Conservation (phyloP, 371 early-diverging fungal species). For the Conidiobolus incongruus region DNA sequence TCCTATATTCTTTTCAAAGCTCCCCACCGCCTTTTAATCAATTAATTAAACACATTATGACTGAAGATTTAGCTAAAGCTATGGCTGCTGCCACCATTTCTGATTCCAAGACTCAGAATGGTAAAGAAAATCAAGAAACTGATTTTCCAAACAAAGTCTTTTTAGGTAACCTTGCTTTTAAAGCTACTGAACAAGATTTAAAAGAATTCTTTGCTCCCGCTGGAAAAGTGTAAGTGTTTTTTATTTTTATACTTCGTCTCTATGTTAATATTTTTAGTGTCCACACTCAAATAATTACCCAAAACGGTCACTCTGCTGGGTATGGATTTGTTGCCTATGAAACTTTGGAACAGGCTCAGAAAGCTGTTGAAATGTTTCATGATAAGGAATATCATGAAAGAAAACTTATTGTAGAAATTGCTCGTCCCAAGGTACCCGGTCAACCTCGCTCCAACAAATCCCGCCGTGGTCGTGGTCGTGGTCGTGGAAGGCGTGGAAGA, state of each 20-base stretch:
- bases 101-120: too few species aligned
- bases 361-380: conserved; percentile 44
- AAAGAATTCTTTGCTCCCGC: conserved; percentile 41
- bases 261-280: conserved; percentile 11
- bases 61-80: too few species aligned
- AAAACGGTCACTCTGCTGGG: conserved; percentile 53
- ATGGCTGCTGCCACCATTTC: too few species aligned
- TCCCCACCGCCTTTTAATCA: too few species aligned
- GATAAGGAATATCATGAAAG: conserved; percentile 54
- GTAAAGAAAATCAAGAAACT: too few species aligned
- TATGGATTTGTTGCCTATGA: conserved; percentile 83
- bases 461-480: conserved; percentile 6
- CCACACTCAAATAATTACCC: conserved; percentile 50
- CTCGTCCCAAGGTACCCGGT: conserved; percentile 28
- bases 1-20: too few species aligned
- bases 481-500: conserved; percentile 8
- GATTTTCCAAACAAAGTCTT: conserved; percentile 55
- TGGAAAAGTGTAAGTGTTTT: conserved; percentile 45
- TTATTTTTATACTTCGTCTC: background rate
- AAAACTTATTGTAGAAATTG: conserved; percentile 68
- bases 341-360: conserved; percentile 39
- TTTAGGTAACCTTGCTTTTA: conserved; percentile 83
- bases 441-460: conserved; percentile 1
- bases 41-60: too few species aligned
- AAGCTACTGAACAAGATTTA: conserved; percentile 54